A percentile compares a stretch with the other conserved stretches of the same genome.
These are phyloP conservation scores for Setaria italica DNA, from an alignment of 202 grass and related monocot genomes.

Conservation along the genomic window DNA sequence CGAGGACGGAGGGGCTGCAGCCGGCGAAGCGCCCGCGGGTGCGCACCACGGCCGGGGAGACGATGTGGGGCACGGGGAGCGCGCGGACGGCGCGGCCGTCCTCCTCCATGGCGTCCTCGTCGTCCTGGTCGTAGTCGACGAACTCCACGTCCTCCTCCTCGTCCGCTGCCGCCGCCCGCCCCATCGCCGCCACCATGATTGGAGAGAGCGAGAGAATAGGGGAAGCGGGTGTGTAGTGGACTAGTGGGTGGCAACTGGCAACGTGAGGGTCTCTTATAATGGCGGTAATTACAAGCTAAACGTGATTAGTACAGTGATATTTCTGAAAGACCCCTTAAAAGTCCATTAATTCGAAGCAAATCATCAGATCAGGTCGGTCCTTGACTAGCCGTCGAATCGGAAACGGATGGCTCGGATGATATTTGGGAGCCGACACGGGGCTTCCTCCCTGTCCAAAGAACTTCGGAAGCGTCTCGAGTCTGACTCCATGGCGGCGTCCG, in stretches of 20 bases:
- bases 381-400: not conserved
- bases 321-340: slow-evolving; percentile 1
- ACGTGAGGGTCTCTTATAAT: slow-evolving; percentile 36
- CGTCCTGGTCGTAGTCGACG: slow-evolving; percentile 61
- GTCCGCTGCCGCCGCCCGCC: slow-evolving; percentile 32
- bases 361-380: not conserved
- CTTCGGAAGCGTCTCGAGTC: not conserved
- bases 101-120: slow-evolving; percentile 84
- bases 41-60: slow-evolving; percentile 46
- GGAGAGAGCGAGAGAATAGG: not conserved
- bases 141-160: slow-evolving; percentile 63
- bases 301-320: slow-evolving; percentile 1
- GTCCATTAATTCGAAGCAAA: not conserved
- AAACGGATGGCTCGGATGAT: not conserved
- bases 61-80: slow-evolving; percentile 76
- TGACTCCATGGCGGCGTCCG: slow-evolving; percentile 46
- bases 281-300: slow-evolving; percentile 44
- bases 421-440: not conserved
- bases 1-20: slow-evolving; percentile 51
- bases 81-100: slow-evolving; percentile 53
- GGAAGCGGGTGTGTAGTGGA: not conserved
- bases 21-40: slow-evolving; percentile 64
- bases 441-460: not conserved
- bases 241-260: slow-evolving; percentile 4
- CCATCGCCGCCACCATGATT: slow-evolving; percentile 30